Conservation (phyloP, 1,284 basidiomycete species). For the Puccinia triticina region DNA sequence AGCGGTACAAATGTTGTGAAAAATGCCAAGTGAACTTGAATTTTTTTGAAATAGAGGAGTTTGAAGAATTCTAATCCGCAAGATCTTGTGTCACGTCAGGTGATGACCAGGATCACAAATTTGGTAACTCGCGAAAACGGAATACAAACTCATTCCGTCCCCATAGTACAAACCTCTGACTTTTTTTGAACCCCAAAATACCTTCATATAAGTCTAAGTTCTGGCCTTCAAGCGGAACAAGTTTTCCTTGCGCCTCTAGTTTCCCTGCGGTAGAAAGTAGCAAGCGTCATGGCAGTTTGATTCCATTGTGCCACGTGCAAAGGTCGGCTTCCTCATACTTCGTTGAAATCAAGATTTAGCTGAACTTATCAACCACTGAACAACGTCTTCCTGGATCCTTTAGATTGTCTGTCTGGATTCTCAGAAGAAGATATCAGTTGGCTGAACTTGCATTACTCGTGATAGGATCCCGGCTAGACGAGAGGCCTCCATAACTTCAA, state of each 20-base stretch:
- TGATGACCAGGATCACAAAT: slow-evolving; percentile 18
- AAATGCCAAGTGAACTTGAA: too few species aligned
- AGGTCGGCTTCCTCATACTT: not conserved
- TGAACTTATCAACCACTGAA: not conserved
- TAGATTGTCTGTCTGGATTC: not conserved
- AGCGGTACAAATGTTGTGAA: too few species aligned
- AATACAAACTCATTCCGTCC: not conserved
- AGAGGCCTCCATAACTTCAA: not conserved
- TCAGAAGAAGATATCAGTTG: not conserved
- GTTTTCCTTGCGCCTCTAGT: not conserved
- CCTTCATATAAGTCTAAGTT: slow-evolving; percentile 10
- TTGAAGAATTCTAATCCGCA: not conserved
- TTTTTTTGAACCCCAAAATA: not conserved
- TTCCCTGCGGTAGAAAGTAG: not conserved
- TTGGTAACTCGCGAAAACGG: not conserved
- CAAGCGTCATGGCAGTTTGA: not conserved
- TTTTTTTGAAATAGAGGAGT: not conserved
- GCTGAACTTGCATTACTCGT: not conserved
- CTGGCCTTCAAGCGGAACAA: not conserved
- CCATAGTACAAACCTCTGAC: too few species aligned
- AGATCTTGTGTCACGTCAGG: not conserved
- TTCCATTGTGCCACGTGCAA: not conserved
- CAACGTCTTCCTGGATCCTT: not conserved
- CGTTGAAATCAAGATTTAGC: not conserved
- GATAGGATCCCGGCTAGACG: not conserved